Conservation (phyloP, 495 filamentous ascomycete species). For the Sabuloglossum arenarium region DNA sequence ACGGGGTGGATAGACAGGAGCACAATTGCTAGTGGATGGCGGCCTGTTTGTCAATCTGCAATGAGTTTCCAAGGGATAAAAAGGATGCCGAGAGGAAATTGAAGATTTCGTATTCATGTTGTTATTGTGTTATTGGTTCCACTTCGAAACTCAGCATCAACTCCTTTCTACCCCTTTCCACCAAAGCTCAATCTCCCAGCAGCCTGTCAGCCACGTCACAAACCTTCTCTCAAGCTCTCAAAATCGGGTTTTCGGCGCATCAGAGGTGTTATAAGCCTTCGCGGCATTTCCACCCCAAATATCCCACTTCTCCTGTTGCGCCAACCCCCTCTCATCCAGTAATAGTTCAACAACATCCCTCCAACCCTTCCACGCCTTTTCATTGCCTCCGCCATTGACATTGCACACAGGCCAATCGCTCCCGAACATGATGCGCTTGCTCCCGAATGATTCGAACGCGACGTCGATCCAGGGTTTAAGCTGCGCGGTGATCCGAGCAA, state of each 20-base stretch:
- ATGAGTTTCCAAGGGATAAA: conserved; percentile 12
- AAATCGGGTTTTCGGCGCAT: background rate
- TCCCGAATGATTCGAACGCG: conserved; percentile 44
- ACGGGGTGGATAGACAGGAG: conserved; percentile 36
- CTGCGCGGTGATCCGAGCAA: conserved; percentile 20
- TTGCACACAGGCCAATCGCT: conserved; percentile 85
- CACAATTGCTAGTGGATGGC: conserved; percentile 73
- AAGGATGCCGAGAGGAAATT: no score
- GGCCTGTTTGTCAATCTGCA: conserved; percentile 53
- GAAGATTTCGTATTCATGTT: no score
- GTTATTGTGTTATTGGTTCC: no score
- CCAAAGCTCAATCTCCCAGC: no score
- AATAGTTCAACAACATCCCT: conserved; percentile 35
- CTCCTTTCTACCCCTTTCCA: no score
- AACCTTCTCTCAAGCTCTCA: background rate
- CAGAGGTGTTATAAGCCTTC: conserved; percentile 31
- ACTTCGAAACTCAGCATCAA: no score
- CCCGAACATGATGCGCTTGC: conserved; percentile 62
- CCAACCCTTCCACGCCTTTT: conserved; percentile 32
- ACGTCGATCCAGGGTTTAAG: conserved; percentile 44
- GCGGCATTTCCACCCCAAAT: conserved; percentile 52
- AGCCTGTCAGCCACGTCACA: background rate
- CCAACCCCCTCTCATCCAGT: conserved; percentile 34
- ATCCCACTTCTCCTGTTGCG: conserved; percentile 31
- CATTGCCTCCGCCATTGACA: conserved; percentile 32